These are phyloP conservation scores for Starmerella scarabaei DNA, from an alignment of 805 yeast genomes.

Conservation along the genomic window DNA sequence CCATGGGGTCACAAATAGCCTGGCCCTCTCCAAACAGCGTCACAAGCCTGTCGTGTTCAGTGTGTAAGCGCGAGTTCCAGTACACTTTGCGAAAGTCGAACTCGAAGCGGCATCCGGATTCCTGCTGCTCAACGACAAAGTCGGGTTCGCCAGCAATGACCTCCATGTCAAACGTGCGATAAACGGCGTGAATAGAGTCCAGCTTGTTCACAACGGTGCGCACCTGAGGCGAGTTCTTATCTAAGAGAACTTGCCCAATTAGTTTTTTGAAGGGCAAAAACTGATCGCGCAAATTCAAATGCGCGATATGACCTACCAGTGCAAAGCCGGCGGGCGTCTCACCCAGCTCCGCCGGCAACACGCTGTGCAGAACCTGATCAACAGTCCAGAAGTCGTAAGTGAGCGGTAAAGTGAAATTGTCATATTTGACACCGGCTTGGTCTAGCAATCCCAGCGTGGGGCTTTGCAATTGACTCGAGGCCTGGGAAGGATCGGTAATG, in stretches of 20 bases:
- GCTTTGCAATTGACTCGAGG: conserved; percentile 30
- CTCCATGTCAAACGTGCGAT: conserved; percentile 88
- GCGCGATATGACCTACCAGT: conserved; percentile 91
- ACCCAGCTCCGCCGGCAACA: conserved; percentile 58
- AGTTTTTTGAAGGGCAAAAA: conserved; percentile 67
- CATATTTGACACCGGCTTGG: conserved; percentile 36
- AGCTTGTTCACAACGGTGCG: conserved; percentile 86
- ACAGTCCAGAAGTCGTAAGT: conserved; percentile 76
- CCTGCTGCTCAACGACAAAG: conserved; percentile 71
- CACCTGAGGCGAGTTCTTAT: conserved; percentile 54
- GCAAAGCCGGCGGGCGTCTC: conserved; percentile 88
- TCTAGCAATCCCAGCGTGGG: conserved; percentile 36
- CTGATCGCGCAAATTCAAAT: conserved; percentile 69
- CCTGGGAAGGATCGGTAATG: conserved; percentile 24
- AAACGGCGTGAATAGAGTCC: conserved; percentile 73
- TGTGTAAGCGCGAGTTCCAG: conserved; percentile 91
- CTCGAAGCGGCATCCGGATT: conserved; percentile 69
- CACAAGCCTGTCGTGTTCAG: conserved; percentile 82
- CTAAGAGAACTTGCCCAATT: conserved; percentile 82
- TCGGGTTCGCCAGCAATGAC: conserved; percentile 69
- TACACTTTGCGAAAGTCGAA: conserved; percentile 90
- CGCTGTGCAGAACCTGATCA: conserved; percentile 69
- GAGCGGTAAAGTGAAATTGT: conserved; percentile 43
- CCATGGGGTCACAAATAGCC: conserved; percentile 88
- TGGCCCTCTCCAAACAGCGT: conserved; percentile 45